Evolutionary conservation across 2,329 filamentous ascomycete genomes (phyloP).

Genomic region (Leptographium radiaticola): DNA sequence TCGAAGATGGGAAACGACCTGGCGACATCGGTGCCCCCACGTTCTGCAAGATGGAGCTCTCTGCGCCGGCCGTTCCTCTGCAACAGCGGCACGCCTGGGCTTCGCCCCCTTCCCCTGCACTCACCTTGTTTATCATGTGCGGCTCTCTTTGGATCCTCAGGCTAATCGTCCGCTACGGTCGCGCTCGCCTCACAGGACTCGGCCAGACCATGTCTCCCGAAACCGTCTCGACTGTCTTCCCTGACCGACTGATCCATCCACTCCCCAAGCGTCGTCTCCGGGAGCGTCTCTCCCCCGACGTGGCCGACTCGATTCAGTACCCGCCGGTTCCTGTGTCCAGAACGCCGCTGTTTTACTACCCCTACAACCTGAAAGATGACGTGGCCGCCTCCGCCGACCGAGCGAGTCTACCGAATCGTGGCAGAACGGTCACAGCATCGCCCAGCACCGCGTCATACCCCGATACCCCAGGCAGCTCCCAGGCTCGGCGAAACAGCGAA

Average conservation of each 20-base stretch:
- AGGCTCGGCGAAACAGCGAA: slow-evolving; percentile 31
- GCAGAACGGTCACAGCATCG: not conserved
- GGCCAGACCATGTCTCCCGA: slow-evolving; percentile 53
- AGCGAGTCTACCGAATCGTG: not conserved
- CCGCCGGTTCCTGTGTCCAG: slow-evolving; percentile 61
- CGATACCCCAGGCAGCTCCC: not conserved
- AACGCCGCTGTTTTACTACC: slow-evolving; percentile 65
- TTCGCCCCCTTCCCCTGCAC: not conserved
- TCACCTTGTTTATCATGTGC: not conserved
- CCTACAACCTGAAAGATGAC: slow-evolving; percentile 41
- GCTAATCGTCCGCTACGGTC: slow-evolving; percentile 18
- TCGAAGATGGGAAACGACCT: not conserved
- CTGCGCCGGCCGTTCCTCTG: not conserved
- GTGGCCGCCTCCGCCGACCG: slow-evolving; percentile 29
- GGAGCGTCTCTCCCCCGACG: slow-evolving; percentile 74
- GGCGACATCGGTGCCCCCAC: not conserved
- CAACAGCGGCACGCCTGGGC: not conserved
- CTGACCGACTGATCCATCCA: slow-evolving; percentile 84
- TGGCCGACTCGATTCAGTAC: slow-evolving; percentile 69
- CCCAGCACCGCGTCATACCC: not conserved
- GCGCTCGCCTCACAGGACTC: slow-evolving; percentile 23
- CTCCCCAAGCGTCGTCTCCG: slow-evolving; percentile 80
- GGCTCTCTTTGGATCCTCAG: slow-evolving; percentile 2
- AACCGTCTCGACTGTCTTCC: slow-evolving; percentile 67
- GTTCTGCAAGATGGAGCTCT: not conserved